phyloP scores from a whole-genome alignment of 2,329 filamentous ascomycete genomes.

The Nannizzia gypsea region DNA sequence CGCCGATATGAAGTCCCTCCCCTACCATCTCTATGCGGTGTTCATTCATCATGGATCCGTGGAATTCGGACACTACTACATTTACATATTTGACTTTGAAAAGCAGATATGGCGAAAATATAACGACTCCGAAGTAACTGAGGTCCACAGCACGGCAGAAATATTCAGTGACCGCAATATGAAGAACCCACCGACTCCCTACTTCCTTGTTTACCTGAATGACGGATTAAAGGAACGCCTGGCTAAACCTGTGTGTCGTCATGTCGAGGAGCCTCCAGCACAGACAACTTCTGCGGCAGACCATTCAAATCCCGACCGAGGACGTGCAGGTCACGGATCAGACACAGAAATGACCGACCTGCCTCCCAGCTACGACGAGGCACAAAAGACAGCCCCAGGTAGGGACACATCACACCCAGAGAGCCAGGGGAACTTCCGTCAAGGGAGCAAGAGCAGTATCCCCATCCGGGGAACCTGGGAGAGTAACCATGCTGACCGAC shows the following conservation, averaged over 20 bases:
- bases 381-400: slow-evolving; percentile 19
- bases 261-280: slow-evolving; percentile 20
- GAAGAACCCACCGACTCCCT: slow-evolving; percentile 58
- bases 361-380: slow-evolving; percentile 12
- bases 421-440: not conserved
- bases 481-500: slow-evolving; percentile 17
- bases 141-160: slow-evolving; percentile 50
- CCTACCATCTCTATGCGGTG: slow-evolving; percentile 78
- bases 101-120: slow-evolving; percentile 78
- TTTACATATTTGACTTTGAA: slow-evolving; percentile 86
- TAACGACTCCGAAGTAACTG: slow-evolving; percentile 74
- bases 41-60: slow-evolving; percentile 70
- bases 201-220: slow-evolving; percentile 72
- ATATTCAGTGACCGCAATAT: slow-evolving; percentile 58
- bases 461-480: slow-evolving; percentile 5
- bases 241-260: slow-evolving; percentile 46
- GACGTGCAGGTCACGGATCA: not conserved
- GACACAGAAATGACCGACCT: slow-evolving; percentile 10
- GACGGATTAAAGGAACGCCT: slow-evolving; percentile 51
- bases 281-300: not conserved
- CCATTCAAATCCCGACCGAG: not conserved
- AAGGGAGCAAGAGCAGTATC: not conserved
- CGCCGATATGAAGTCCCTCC: slow-evolving; percentile 49
- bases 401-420: slow-evolving; percentile 16
- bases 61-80: slow-evolving; percentile 83